These are phyloP conservation scores for Leptographium galeiforme DNA, from an alignment of 2,329 filamentous ascomycete genomes.

Conservation along the genomic window DNA sequence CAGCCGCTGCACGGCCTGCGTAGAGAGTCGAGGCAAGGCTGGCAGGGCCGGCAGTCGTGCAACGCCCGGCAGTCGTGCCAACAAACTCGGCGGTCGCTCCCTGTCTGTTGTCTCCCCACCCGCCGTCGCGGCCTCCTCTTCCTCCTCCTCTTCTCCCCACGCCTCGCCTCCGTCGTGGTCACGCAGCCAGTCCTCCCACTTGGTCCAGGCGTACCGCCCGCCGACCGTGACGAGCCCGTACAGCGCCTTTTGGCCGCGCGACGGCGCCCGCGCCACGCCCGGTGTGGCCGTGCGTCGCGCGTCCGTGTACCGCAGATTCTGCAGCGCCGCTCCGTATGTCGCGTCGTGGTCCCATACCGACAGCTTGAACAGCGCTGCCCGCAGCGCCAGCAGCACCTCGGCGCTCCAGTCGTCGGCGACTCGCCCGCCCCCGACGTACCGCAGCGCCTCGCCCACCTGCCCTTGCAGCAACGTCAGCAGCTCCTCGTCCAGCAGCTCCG, in stretches of 20 bases:
- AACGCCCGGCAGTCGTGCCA: neutral
- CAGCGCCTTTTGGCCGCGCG: conserved; percentile 66
- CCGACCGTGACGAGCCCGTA: conserved; percentile 81
- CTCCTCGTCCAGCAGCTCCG: conserved; percentile 89
- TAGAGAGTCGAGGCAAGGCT: neutral
- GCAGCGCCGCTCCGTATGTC: conserved; percentile 83
- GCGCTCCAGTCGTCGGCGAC: conserved; percentile 75
- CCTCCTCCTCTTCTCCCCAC: conserved; percentile 30
- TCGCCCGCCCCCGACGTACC: conserved; percentile 64
- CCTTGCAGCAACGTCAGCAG: conserved; percentile 71
- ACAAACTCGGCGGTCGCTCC: neutral
- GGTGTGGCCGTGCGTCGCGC: conserved; percentile 37
- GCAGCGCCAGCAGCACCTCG: conserved; percentile 68
- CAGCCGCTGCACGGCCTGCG: conserved; percentile 35
- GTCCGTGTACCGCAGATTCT: conserved; percentile 84
- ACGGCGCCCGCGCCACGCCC: conserved; percentile 41
- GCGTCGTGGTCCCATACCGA: conserved; percentile 95
- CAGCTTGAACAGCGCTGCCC: conserved; percentile 80
- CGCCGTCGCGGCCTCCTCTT: neutral
- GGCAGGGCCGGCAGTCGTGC: neutral
- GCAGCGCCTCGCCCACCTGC: conserved; percentile 78
- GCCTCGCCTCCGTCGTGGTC: conserved; percentile 58
- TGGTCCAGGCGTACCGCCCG: conserved; percentile 79
- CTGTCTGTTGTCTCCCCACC: neutral
- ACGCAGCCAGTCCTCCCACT: conserved; percentile 80